Evolutionary conservation across 805 yeast genomes (phyloP), one percentile per base, ranked within the genome.

Genomic region (Cyberlindnera americana): DNA sequence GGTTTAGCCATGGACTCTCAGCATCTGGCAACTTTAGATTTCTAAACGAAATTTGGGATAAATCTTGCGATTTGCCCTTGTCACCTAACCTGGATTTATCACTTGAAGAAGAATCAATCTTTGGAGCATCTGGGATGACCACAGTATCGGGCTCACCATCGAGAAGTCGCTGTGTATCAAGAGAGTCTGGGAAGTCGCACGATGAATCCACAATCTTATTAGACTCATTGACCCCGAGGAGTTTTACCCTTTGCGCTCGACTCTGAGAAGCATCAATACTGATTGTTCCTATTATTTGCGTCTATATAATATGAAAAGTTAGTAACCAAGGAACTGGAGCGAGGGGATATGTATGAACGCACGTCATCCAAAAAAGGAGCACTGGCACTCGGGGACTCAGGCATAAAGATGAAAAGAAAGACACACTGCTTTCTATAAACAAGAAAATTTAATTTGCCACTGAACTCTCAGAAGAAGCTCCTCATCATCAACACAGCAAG

Each of bases 1-100:
- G 59, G 17, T 50, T 54, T 14, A 65, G 37, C 52, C 57, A 54
- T 4, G 61, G 56, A n/a, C 50, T 49, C 14, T 46, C 46, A 3
- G 48, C 22, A 14, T 48, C 41, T 3, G 22, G 30, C 18, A 47
- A 24, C 24, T 40, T 37, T 12, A 48, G 12, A 2, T 41, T 30
- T 14, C 44, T 49, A 33, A 48, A 46, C 1, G 63, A 59, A 2
- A 59, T 28, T 6, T 44, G 41, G 4, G 48, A 41, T n/a, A n/a
- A n/a, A 48, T 28, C 45, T 26, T 39, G 40, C 11, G 38, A 22
- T 17, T 43, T 29, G n/a, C n/a, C n/a, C 29, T 19, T 18, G 16
- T 12, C 35, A 11, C 21, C 33, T 4, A 13, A 11, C 24, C 19
- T 23, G 5, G 33, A 29, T 19, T 10, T 19, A 12, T 12, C 24